phyloP scores from a whole-genome alignment of 1,284 basidiomycete genomes.

The Pseudozyma sp. region DNA sequence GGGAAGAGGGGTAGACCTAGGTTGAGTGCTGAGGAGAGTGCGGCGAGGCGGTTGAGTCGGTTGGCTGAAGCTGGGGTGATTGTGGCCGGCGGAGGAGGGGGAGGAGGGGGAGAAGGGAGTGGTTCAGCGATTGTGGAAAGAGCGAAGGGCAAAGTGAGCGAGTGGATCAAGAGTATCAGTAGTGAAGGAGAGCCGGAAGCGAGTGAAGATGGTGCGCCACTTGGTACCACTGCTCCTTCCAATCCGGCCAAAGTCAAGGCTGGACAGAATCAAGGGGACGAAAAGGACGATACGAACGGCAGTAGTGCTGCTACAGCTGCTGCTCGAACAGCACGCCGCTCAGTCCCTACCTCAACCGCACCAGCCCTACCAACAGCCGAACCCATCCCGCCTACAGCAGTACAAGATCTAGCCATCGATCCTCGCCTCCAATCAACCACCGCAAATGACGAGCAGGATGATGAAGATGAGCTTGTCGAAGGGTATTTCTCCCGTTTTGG shows the following conservation, averaged over 20 bases:
- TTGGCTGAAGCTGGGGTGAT: no score
- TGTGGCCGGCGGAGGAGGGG: neutral
- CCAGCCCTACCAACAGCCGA: no score
- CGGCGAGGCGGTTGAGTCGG: no score
- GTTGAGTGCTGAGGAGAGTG: no score
- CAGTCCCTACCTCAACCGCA: no score
- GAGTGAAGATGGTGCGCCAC: neutral
- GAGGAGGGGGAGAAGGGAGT: slow-evolving; percentile 4
- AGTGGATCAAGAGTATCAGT: slow-evolving; percentile 38
- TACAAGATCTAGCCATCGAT: slow-evolving; percentile 2
- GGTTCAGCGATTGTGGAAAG: slow-evolving; percentile 23
- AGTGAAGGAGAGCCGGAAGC: slow-evolving; percentile 19
- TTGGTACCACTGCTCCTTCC: no score
- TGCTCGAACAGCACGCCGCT: no score
- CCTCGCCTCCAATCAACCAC: slow-evolving; percentile 3
- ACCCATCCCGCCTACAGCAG: no score
- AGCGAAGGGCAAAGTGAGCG: slow-evolving; percentile 28
- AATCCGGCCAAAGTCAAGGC: no score
- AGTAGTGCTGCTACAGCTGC: no score
- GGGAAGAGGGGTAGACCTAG: no score
- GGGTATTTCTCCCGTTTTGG: slow-evolving; percentile 32
- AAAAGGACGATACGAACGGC: neutral
- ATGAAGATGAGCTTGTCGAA: neutral
- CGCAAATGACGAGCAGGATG: neutral
- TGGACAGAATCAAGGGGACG: no score